These are phyloP conservation scores for Sechiopsis laciniata DNA, from an alignment of 306 rosid species.

Conservation along the genomic window DNA sequence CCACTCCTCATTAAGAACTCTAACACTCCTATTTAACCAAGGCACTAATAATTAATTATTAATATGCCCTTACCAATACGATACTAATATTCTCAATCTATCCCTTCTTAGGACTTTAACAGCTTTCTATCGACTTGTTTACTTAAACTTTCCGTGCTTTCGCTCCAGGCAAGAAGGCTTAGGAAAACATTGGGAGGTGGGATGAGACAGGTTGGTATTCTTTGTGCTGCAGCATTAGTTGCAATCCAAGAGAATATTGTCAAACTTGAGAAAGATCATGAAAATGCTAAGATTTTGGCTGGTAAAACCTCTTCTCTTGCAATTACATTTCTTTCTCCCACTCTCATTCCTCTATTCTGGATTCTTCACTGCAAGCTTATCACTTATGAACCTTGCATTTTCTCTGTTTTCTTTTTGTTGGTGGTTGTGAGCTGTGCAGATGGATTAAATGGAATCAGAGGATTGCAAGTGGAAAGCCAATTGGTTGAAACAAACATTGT, in stretches of 20 bases:
- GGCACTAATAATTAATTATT: no score
- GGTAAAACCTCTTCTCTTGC: slow-evolving; percentile 36
- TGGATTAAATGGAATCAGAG: slow-evolving; percentile 53
- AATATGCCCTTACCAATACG: no score
- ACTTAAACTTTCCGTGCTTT: neutral
- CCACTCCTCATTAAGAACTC: no score
- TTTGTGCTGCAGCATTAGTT: slow-evolving; percentile 83
- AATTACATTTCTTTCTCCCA: slow-evolving; percentile 2
- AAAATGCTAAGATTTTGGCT: slow-evolving; percentile 62
- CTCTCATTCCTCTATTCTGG: neutral
- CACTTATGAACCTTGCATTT: neutral
- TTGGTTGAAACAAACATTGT: slow-evolving; percentile 78
- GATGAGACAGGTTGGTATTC: slow-evolving; percentile 85
- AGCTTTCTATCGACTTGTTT: neutral
- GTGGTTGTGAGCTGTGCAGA: slow-evolving; percentile 29
- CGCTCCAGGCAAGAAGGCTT: slow-evolving; percentile 63
- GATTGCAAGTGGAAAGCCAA: slow-evolving; percentile 40
- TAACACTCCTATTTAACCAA: no score
- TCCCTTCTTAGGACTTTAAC: no score
- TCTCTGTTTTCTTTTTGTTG: slow-evolving; percentile 5
- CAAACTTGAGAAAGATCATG: slow-evolving; percentile 76
- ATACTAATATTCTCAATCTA: no score
- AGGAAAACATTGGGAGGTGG: slow-evolving; percentile 96
- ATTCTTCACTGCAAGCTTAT: slow-evolving; percentile 1
- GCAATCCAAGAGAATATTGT: slow-evolving; percentile 63